Evolutionary conservation across 2,329 filamentous ascomycete species (phyloP), one percentile per base, ranked within the genome.

Genomic region (Juglanconis oblonga): DNA sequence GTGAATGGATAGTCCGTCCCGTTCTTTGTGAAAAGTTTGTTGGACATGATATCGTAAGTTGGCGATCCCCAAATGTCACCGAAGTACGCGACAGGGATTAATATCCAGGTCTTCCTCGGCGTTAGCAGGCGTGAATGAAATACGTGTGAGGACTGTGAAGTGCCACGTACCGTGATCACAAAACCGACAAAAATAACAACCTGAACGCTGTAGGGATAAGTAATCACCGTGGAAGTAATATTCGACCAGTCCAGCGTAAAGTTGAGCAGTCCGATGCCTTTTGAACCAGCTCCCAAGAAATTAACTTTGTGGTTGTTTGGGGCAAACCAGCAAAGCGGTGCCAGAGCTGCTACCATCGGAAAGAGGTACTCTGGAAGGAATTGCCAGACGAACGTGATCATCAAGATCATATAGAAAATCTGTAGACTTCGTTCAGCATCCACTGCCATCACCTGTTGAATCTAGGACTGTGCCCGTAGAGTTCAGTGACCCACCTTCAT

Each of bases 251-350:
- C 55, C 5, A 66, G 59, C 3, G 65, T 64, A 44, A 66, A 55
- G 48, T 66, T 66, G 24, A 66, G 55, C 52, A 66, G 29, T 4
- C 65, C 65, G 6, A 64, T 59, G 24, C 65, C 64, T 36, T 62
- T 61, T 32, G 48, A 36, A 31, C 65, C 65, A 33, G 65, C 64
- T 3, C 65, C 65, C 17, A 66, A 52, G 52, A 66, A 66, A 29
- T 66, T 66, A 57, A 60, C 63, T n/a, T 40, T 64, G 54, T 65
- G 65, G 57, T 58, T 66, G 45, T 42, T 55, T n/a, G 55, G 42
- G 24, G 65, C 65, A 45, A 65, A 66, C 65, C 65, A 66, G 42
- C 65, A 66, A 48, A 66, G 64, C 29, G 62, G 64, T n/a, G 65
- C 65, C 33, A 66, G 61, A 24, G 62, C 56, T 3, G 61, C 65